Conservation (phyloP, 306 rosid genomes). For the Casuarina cunninghamiana region DNA sequence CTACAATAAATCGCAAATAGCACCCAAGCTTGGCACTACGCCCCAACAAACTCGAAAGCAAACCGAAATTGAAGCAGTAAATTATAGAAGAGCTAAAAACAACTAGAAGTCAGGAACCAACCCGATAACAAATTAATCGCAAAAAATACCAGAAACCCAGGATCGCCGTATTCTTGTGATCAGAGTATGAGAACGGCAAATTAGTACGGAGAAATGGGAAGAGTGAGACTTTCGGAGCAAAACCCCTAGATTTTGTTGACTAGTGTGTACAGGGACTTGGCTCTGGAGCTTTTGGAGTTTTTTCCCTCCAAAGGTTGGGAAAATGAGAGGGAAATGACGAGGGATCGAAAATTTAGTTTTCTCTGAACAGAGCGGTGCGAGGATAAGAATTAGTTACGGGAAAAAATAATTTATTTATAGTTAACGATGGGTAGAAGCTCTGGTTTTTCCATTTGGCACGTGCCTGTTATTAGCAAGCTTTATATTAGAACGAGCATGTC, state of each 20-base stretch:
- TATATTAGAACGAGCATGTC: neutral
- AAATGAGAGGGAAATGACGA: constrained; percentile 83
- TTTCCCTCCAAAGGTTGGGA: constrained; percentile 76
- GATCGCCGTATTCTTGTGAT: constrained; percentile 3
- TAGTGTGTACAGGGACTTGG: constrained; percentile 33
- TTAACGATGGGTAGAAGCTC: neutral
- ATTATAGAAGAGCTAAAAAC: constrained; percentile 7
- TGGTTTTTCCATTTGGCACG: neutral
- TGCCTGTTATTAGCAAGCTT: neutral
- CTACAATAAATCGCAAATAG: constrained; percentile 5
- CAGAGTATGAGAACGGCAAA: constrained; percentile 1
- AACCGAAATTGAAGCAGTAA: neutral
- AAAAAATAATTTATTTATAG: constrained; percentile 9
- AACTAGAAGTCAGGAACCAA: constrained; percentile 19
- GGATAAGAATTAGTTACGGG: neutral
- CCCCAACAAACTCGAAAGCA: constrained; percentile 38
- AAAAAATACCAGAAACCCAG: constrained; percentile 13
- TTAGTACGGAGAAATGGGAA: constrained; percentile 10
- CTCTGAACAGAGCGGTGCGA: constrained; percentile 39
- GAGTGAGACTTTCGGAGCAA: constrained; percentile 26
- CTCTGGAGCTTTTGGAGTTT: constrained; percentile 37
- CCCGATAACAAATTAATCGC: constrained; percentile 30
- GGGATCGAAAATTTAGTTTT: constrained; percentile 50
- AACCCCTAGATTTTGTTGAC: constrained; percentile 57
- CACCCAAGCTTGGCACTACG: constrained; percentile 1